Base-by-base conservation (phyloP, 257 asterid genomes). In the Cruciata laevipes region DNA sequence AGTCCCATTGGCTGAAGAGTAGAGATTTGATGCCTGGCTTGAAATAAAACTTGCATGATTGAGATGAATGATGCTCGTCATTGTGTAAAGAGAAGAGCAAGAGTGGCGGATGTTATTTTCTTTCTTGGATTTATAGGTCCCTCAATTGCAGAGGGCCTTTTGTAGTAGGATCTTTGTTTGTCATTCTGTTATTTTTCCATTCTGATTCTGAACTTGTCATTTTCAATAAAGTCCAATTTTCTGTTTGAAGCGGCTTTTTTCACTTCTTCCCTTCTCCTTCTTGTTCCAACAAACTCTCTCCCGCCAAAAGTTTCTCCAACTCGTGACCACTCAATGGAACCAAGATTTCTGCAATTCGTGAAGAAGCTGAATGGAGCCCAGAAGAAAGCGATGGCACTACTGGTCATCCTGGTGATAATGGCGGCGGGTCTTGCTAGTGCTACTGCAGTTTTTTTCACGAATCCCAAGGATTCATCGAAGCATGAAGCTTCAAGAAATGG, bases 1-100 rank as follows among this genome's bases (percentile, higher is more conserved):
- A 63, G 98, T 91, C 66, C 98, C 96, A 31, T 32, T 65, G 81
- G 95, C 98, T 63, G 82, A 37, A 55, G 98, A 91, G 83, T 88
- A 65, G 47, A 23, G 18, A 11, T 55, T 24, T 1, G 0, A 9
- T 6, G 2, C 11, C 58, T 38, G 65, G 53, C 55, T 17, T 49
- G 66, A 64, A 58, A 67, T 4, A 47, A 47, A 47, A 47, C 55
- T 47, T 47, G 55, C 55, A 47, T 47, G 55, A 47, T 17, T 47
- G 55, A 47, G 55, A 47, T 47, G 55, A 47, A 47, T 47, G 55
- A 47, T 47, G 55, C 55, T 47, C 55, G 8, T 47, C 23, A 65
- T 68, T 23, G 57, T 76, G 69, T 37, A 42, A 32, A 63, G 49
- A 55, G 59, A 38, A 66, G 60, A 21, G 27, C 21, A 53, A 53